Evolutionary conservation across 2,329 filamentous ascomycete genomes (phyloP).

Genomic region (Monilinia laxa): DNA sequence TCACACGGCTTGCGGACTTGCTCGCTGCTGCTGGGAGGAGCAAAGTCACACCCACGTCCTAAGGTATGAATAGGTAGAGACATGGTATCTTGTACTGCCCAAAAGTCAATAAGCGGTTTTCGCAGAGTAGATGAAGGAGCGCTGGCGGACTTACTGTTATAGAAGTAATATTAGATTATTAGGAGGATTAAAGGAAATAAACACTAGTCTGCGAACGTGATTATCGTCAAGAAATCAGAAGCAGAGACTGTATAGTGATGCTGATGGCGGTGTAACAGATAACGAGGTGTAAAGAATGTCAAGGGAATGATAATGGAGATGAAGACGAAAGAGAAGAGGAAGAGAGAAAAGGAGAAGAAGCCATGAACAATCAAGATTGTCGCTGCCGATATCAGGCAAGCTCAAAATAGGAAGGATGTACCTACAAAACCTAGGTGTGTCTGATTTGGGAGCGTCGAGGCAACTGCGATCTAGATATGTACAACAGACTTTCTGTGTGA

Average conservation of each 20-base stretch:
- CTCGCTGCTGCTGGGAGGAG: slow-evolving; percentile 20
- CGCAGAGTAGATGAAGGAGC: background rate
- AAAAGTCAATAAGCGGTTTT: background rate
- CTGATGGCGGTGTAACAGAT: slow-evolving; percentile 17
- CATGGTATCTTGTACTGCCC: slow-evolving; percentile 33
- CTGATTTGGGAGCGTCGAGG: slow-evolving; percentile 17
- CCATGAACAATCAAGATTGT: slow-evolving; percentile 21
- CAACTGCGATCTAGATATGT: slow-evolving; percentile 24
- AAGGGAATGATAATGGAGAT: slow-evolving; percentile 17
- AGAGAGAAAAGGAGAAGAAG: slow-evolving; percentile 4
- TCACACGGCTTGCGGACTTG: slow-evolving; percentile 34
- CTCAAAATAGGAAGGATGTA: slow-evolving; percentile 17
- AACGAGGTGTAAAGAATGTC: slow-evolving; percentile 14
- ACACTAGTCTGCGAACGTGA: slow-evolving; percentile 28
- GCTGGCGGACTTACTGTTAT: slow-evolving; percentile 15
- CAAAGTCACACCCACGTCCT: slow-evolving; percentile 38
- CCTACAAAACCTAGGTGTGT: slow-evolving; percentile 19
- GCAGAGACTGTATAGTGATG: slow-evolving; percentile 19
- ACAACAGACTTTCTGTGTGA: slow-evolving; percentile 17
- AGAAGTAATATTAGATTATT: slow-evolving; percentile 13
- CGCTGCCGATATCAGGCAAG: slow-evolving; percentile 20
- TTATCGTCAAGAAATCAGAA: slow-evolving; percentile 14
- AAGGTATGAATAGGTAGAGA: slow-evolving; percentile 38
- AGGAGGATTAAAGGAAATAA: slow-evolving; percentile 14
- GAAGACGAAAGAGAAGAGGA: background rate